phyloP scores from a whole-genome alignment of 371 early-diverging fungal species.

The Scutellospora calospora region DNA sequence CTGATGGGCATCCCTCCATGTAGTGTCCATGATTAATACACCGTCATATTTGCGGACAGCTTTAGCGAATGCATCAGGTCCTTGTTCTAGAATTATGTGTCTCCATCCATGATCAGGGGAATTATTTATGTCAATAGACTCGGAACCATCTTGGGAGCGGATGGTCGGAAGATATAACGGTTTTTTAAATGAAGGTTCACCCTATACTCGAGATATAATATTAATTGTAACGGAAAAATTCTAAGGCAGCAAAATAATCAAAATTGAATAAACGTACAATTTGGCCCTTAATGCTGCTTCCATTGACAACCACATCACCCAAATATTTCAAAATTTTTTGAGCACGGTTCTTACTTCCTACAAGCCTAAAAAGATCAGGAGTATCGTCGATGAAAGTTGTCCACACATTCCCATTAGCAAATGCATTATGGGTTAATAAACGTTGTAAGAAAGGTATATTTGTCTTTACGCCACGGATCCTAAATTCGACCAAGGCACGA shows the following conservation, averaged over 20 bases:
- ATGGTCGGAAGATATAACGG: constrained; percentile 70
- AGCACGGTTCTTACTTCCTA: constrained; percentile 83
- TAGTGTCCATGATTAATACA: constrained; percentile 91
- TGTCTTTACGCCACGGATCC: constrained; percentile 96
- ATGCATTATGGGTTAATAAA: constrained; percentile 81
- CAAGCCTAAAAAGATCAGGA: constrained; percentile 83
- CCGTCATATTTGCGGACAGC: constrained; percentile 90
- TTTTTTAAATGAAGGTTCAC: constrained; percentile 66
- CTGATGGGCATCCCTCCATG: constrained; percentile 97
- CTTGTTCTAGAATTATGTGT: constrained; percentile 82
- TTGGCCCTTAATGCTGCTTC: constrained; percentile 91
- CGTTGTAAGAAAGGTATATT: constrained; percentile 94
- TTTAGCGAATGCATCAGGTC: constrained; percentile 89
- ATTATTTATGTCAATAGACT: constrained; percentile 58
- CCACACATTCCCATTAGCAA: constrained; percentile 85
- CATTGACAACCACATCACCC: constrained; percentile 92
- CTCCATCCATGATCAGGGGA: constrained; percentile 88
- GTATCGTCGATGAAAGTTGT: constrained; percentile 98
- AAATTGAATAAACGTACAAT: constrained; percentile 52
- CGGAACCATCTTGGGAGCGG: constrained; percentile 54
- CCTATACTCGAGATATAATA: constrained; percentile 51
- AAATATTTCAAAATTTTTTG: constrained; percentile 89
- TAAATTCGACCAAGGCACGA: constrained; percentile 90
- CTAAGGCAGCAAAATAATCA: not conserved
- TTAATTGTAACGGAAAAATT: not conserved